A percentile compares a stretch with the other conserved stretches of the same genome.
These are phyloP conservation scores for Stenogyne calaminthoides DNA, from an alignment of 305 asterid genomes.

Conservation along the genomic window DNA sequence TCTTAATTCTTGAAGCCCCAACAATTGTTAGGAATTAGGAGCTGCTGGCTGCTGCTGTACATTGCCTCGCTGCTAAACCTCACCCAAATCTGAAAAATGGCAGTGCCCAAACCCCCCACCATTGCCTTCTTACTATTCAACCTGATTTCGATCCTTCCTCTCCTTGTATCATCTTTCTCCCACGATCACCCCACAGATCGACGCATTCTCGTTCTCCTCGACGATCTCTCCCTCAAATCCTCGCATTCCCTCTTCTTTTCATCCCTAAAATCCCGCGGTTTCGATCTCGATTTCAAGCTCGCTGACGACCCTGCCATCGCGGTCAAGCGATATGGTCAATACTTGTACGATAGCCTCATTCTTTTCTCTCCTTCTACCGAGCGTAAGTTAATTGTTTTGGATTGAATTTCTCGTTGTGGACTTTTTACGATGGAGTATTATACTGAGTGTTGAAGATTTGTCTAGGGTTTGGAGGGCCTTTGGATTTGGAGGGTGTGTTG, in stretches of 20 bases:
- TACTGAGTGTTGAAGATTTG: conserved; percentile 19
- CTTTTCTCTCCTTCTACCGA: conserved; percentile 57
- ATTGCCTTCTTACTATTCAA: conserved; percentile 29
- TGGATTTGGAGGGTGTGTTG: conserved; percentile 67
- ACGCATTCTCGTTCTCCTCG: conserved; percentile 59
- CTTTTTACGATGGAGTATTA: neutral
- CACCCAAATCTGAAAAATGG: conserved; percentile 29
- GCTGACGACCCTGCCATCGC: conserved; percentile 55
- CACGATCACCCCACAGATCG: conserved; percentile 60
- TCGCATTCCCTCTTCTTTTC: conserved; percentile 70
- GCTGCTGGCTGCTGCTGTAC: neutral
- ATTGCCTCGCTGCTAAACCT: conserved; percentile 13
- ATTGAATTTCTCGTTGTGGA: neutral
- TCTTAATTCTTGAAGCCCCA: neutral
- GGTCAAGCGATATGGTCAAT: conserved; percentile 65
- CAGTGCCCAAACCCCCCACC: conserved; percentile 26
- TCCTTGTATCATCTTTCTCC: conserved; percentile 45
- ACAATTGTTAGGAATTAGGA: no score
- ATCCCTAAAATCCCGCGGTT: conserved; percentile 58
- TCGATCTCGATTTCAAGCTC: conserved; percentile 69
- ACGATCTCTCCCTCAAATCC: conserved; percentile 62
- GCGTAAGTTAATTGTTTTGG: conserved; percentile 39
- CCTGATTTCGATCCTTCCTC: conserved; percentile 38
- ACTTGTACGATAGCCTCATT: conserved; percentile 61
- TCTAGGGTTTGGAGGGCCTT: conserved; percentile 67